Percentiles rank a stretch among this genome's conserved stretches.
Evolutionary conservation across 192 early-diverging fungal genomes (phyloP).

Genomic region (Coemansia sp.): DNA sequence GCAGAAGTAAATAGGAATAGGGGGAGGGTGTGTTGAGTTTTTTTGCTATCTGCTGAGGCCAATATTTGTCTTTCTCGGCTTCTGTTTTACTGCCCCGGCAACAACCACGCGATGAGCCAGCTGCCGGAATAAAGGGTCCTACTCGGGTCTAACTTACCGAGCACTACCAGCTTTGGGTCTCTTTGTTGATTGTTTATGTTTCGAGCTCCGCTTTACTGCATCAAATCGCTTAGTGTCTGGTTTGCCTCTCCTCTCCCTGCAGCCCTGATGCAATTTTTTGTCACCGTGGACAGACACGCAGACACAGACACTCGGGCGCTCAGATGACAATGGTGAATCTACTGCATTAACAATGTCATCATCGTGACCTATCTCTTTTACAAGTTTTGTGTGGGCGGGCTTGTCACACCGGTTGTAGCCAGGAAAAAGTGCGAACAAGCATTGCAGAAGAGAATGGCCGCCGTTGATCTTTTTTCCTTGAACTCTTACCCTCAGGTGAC

Average conservation of each 20-base stretch:
- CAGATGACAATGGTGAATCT: conserved; percentile 7
- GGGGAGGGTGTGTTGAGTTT: not conserved
- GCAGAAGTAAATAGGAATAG: not conserved
- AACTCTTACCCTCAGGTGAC: not conserved
- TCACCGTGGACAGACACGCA: not conserved
- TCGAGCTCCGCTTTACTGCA: conserved; percentile 3
- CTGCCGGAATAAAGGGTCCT: not conserved
- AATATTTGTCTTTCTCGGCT: not conserved
- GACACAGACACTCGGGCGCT: not conserved
- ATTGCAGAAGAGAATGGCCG: not conserved
- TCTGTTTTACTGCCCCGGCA: not conserved
- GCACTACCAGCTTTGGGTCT: not conserved
- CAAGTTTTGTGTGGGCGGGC: not conserved
- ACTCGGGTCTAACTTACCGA: not conserved
- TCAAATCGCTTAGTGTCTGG: not conserved
- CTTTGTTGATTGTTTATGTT: not conserved
- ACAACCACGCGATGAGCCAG: not conserved
- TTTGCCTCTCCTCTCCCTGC: not conserved
- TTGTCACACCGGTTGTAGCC: not conserved
- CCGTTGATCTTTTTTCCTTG: not conserved
- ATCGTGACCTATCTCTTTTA: not conserved
- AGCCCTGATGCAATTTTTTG: not conserved
- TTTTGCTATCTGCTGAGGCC: not conserved
- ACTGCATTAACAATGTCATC: not conserved
- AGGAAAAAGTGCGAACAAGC: not conserved